phyloP scores from a whole-genome alignment of 306 rosid genomes.

The Sphenostylis stenocarpa region DNA sequence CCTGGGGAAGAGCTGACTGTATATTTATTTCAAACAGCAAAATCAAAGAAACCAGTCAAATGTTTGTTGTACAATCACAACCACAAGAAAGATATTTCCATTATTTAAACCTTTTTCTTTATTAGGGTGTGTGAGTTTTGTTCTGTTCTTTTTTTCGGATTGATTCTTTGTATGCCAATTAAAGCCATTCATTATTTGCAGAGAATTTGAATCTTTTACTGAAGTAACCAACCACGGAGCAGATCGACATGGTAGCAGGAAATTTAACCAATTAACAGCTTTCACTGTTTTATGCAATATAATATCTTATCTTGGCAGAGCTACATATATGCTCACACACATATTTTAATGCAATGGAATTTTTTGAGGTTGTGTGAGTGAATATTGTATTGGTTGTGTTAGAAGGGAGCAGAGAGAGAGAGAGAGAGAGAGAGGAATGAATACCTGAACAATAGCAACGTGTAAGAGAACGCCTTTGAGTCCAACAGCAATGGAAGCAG shows the following conservation, averaged over 20 bases:
- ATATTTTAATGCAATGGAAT: not conserved
- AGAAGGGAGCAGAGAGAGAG: conserved; percentile 39
- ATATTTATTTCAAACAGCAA: conserved; percentile 31
- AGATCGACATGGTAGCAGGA: not conserved
- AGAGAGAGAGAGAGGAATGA: not conserved
- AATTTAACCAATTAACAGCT: not conserved
- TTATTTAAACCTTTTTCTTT: not conserved
- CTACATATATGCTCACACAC: not conserved
- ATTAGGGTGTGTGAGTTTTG: not conserved
- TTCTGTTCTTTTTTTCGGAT: not conserved
- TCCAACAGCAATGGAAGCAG: conserved; percentile 95
- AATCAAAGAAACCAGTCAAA: conserved; percentile 33
- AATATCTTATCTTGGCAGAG: conserved; percentile 38
- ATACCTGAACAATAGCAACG: conserved; percentile 92
- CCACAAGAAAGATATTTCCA: conserved; percentile 8
- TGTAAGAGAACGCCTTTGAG: conserved; percentile 80
- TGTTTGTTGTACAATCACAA: conserved; percentile 33
- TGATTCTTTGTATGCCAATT: not conserved
- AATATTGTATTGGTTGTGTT: conserved; percentile 42
- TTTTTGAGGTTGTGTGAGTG: conserved; percentile 24
- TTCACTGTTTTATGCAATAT: conserved; percentile 3
- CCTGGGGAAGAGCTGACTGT: conserved; percentile 99
- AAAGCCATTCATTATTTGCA: not conserved
- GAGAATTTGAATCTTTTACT: not conserved
- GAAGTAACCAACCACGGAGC: not conserved